phyloP scores from a whole-genome alignment of 1,284 basidiomycete species.

The Bjerkandera adusta region DNA sequence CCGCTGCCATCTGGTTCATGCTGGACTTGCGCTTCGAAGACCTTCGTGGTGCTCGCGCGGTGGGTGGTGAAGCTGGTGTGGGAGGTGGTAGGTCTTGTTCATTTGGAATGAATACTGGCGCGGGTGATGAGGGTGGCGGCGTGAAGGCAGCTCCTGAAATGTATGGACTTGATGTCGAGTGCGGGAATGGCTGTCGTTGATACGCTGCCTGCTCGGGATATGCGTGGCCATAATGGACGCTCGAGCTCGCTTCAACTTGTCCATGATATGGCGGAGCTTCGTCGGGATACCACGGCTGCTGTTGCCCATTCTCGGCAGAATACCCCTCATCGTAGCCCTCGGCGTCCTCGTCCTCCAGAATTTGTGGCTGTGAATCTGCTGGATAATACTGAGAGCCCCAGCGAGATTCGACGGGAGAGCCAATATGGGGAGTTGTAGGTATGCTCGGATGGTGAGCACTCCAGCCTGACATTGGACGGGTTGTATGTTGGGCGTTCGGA shows the following conservation, averaged over 20 bases:
- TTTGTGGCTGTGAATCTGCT: not conserved
- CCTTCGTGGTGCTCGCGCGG: not conserved
- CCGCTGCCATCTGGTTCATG: not conserved
- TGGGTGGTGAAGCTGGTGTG: constrained; percentile 1
- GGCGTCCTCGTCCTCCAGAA: not conserved
- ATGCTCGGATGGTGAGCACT: not conserved
- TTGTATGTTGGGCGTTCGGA: constrained; percentile 5
- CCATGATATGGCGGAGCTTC: not conserved
- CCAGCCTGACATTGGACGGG: not conserved
- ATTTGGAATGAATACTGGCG: not conserved
- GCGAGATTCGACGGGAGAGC: not conserved
- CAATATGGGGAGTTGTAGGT: not conserved
- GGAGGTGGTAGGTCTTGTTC: no score
- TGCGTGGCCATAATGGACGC: constrained; percentile 1
- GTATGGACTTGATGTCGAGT: constrained; percentile 26
- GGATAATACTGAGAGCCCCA: not conserved
- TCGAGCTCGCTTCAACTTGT: constrained; percentile 1
- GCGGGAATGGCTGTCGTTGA: constrained; percentile 29
- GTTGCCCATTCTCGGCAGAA: constrained; percentile 14
- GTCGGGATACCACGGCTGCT: not conserved
- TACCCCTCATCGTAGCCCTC: constrained; percentile 2
- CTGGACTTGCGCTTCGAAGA: not conserved
- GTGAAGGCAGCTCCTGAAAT: constrained; percentile 14
- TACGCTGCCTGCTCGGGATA: constrained; percentile 12
- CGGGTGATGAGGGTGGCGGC: constrained; percentile 4